phyloP scores from a whole-genome alignment of 1,284 basidiomycete genomes.

The Cutaneotrichosporon dermatis region DNA sequence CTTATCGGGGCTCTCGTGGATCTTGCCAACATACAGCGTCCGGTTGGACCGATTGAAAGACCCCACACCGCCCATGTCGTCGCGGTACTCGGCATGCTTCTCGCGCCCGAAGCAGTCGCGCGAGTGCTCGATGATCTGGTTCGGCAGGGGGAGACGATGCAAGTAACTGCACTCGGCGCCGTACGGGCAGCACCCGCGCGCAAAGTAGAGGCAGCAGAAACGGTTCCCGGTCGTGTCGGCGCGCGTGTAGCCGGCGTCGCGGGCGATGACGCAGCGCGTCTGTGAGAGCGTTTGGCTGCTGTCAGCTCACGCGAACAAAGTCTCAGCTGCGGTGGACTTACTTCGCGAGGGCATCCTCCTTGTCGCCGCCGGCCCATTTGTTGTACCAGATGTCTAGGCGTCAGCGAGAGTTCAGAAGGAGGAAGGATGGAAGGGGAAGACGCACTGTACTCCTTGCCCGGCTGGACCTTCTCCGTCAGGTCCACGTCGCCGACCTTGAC shows the following conservation, averaged over 20 bases:
- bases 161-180: constrained; percentile 96
- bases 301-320: constrained; percentile 2
- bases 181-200: constrained; percentile 93
- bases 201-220: constrained; percentile 93
- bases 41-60: constrained; percentile 90
- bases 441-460: constrained; percentile 91
- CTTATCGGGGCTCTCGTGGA: constrained; percentile 83
- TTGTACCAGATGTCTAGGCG: constrained; percentile 95
- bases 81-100: constrained; percentile 94
- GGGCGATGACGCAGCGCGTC: constrained; percentile 74
- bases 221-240: constrained; percentile 85
- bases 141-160: constrained; percentile 74
- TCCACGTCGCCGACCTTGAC: constrained; percentile 84
- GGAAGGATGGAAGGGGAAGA: constrained; percentile 18
- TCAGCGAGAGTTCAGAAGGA: constrained; percentile 24
- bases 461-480: constrained; percentile 79
- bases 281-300: constrained; percentile 73
- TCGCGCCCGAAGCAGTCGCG: constrained; percentile 96
- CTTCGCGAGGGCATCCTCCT: constrained; percentile 90
- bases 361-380: constrained; percentile 95
- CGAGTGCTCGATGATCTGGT: constrained; percentile 76
- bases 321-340: constrained; percentile 48
- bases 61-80: constrained; percentile 99
- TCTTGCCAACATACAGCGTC: constrained; percentile 90
- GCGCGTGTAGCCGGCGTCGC: constrained; percentile 86